These are phyloP conservation scores for Aschersonia sp. DNA, from an alignment of 2,329 filamentous ascomycete species.

Conservation along the genomic window DNA sequence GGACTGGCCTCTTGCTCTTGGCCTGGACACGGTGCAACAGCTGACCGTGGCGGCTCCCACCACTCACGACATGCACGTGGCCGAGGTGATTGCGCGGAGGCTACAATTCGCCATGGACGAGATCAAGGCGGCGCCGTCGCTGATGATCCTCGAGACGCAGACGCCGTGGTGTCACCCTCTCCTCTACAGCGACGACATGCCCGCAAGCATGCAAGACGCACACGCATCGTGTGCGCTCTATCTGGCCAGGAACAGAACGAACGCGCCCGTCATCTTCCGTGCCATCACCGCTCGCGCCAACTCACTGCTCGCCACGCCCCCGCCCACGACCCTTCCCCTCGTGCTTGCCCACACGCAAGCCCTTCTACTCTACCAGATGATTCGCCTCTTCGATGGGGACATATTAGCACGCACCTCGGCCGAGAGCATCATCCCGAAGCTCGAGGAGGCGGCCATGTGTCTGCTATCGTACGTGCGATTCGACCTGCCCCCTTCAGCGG, in stretches of 20 bases:
- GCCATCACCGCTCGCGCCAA: constrained; percentile 29
- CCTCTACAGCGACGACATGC: constrained; percentile 38
- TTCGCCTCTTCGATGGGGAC: constrained; percentile 35
- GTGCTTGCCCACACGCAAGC: constrained; percentile 30
- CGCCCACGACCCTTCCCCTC: constrained; percentile 12
- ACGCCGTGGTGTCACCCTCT: constrained; percentile 38
- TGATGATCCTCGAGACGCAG: constrained; percentile 31
- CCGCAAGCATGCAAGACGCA: constrained; percentile 35
- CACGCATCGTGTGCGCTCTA: constrained; percentile 38
- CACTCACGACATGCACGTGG: constrained; percentile 7
- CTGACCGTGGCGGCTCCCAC: constrained; percentile 9
- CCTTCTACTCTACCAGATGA: constrained; percentile 33
- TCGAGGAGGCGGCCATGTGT: constrained; percentile 18
- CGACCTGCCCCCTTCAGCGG: constrained; percentile 6
- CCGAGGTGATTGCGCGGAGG: constrained; percentile 15
- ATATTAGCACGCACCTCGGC: constrained; percentile 24
- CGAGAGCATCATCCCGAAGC: constrained; percentile 16
- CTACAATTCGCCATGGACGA: constrained; percentile 32
- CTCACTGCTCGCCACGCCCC: constrained; percentile 23
- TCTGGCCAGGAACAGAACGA: constrained; percentile 30
- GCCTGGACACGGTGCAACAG: neutral
- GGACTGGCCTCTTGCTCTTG: too few species aligned
- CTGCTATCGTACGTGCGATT: constrained; percentile 19
- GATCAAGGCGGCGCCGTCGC: constrained; percentile 31
- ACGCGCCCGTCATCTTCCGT: constrained; percentile 31